These are phyloP conservation scores for Cicer judaicum DNA, from an alignment of 306 rosid genomes.

Conservation along the genomic window DNA sequence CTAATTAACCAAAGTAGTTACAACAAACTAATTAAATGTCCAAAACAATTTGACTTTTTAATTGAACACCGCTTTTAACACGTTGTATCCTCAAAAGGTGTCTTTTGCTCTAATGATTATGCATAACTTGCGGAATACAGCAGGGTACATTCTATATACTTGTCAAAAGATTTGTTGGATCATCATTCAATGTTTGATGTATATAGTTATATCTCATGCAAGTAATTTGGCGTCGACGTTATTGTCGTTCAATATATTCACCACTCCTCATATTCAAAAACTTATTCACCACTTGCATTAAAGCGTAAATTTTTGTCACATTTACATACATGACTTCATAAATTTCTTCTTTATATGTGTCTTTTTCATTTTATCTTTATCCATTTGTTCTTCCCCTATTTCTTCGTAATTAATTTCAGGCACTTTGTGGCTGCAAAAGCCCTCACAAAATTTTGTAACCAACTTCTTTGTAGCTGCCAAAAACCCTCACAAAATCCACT, in stretches of 20 bases:
- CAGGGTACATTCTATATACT: not conserved
- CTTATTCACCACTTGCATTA: not conserved
- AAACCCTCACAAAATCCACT: no score
- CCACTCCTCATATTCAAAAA: not conserved
- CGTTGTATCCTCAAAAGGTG: no score
- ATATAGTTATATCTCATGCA: not conserved
- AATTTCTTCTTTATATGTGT: not conserved
- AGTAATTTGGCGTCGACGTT: not conserved
- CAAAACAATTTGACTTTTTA: no score
- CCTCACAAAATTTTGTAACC: no score
- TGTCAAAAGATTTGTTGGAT: not conserved
- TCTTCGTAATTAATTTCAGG: no score
- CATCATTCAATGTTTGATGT: not conserved
- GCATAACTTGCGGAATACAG: not conserved
- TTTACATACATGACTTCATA: not conserved
- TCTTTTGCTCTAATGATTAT: not conserved
- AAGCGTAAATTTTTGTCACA: not conserved
- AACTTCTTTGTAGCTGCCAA: no score
- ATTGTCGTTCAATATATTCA: not conserved
- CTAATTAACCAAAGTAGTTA: no score
- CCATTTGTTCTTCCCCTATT: no score
- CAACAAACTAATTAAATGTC: no score
- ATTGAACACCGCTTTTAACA: no score
- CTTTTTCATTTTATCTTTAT: not conserved
- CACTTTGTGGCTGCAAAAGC: no score